Evolutionary conservation across 83 land plant species (phyloP).

Genomic region (Diphasiastrum complanatum): DNA sequence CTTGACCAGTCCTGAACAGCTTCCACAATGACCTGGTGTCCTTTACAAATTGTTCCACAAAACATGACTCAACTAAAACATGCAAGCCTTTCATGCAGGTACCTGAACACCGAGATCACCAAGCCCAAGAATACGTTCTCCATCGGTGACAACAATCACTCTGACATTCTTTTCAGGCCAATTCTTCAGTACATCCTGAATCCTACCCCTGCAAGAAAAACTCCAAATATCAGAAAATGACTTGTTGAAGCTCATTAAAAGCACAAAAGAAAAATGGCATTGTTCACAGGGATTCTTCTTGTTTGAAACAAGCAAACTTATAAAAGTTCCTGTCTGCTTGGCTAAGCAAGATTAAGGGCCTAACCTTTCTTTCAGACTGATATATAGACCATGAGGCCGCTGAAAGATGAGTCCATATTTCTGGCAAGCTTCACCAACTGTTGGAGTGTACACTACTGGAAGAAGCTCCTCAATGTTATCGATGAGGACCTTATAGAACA

Average conservation of each 20-base stretch:
- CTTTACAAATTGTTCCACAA: too few relatives aligned
- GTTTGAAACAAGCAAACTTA: too few relatives aligned
- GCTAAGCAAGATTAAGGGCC: too few relatives aligned
- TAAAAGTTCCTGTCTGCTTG: too few relatives aligned
- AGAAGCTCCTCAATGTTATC: slow-evolving; percentile 83
- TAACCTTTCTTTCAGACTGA: slow-evolving; percentile 80
- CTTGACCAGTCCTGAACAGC: too few relatives aligned
- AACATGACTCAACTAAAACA: background rate
- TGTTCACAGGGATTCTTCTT: too few relatives aligned
- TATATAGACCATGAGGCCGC: slow-evolving; percentile 75
- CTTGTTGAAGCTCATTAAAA: too few relatives aligned
- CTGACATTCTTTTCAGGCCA: slow-evolving; percentile 63
- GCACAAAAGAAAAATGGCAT: too few relatives aligned
- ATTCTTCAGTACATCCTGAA: slow-evolving; percentile 66
- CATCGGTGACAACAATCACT: slow-evolving; percentile 87
- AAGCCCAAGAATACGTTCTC: slow-evolving; percentile 59
- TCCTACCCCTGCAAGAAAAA: slow-evolving; percentile 54
- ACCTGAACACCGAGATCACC: slow-evolving; percentile 48
- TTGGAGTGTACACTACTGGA: slow-evolving; percentile 90
- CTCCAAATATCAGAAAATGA: background rate
- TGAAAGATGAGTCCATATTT: slow-evolving; percentile 66
- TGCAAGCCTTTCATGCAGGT: too few relatives aligned
- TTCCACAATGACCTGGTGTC: too few relatives aligned
- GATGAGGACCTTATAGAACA: slow-evolving; percentile 80
- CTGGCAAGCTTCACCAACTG: slow-evolving; percentile 88